Base-by-base conservation (phyloP, 2,329 filamentous ascomycete genomes). In the Fusarium robinianum region DNA sequence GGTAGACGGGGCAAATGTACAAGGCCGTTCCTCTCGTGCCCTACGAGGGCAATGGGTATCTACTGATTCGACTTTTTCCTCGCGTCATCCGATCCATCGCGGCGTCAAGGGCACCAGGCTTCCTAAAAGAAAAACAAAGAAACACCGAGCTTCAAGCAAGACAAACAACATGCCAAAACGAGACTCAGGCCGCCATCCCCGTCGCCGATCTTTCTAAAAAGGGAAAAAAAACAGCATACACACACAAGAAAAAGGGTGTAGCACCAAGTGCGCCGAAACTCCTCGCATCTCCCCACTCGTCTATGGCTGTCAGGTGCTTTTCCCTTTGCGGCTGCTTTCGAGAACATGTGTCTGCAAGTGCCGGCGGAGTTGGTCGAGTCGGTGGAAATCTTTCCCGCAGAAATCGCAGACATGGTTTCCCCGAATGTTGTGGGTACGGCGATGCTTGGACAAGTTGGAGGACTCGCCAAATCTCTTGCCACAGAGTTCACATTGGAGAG, bases 371-470 rank as follows among this genome's bases (percentile, higher is more conserved):
- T 85, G 81, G 62, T 85, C 81, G 11, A 77, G 67, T 8, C 83
- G 71, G 61, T 80, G 74, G 35, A 85, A 85, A 41, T 77, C 71
- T 51, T 78, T 80, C 10, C 69, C 68, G 48, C 83, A 85, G 26
- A 74, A 68, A 3, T 70, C 63, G 30, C 81, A 85, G 16, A 69
- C 67, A 57, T 76, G 76, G 23, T 72, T 70, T 5, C 77, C 77
- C 41, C 74, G 74, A 22, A 73, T 67, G 10, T 77, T 75, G 54
- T 85, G 82, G 6, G 76, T 85, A 51, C 81, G 79, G 35, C 78
- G 75, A 59, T 86, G 83, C 55, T 85, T 86, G 36, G 81, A 80
- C 12, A 85, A 67, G 55, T 85, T 86, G 4, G 81, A 85, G 0
- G 81, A 85, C 61, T 86, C 81, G 47, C 78, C 76, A 59, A 86